Evolutionary conservation across 805 yeast genomes (phyloP).

Genomic region (Maudiozyma bulderi): DNA sequence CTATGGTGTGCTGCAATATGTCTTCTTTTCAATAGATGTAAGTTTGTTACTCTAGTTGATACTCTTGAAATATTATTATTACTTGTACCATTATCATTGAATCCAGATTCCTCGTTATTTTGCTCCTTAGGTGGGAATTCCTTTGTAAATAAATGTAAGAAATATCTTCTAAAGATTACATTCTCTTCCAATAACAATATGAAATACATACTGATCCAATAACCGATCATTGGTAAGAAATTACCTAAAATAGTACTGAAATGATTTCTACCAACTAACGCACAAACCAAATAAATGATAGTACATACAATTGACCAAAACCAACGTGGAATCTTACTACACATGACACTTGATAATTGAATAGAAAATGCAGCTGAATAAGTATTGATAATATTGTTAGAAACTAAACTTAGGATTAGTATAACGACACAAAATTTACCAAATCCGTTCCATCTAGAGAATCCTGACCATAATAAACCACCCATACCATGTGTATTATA

Average conservation of each 20-base stretch:
- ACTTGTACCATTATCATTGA: not conserved
- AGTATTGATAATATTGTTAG: constrained; percentile 73
- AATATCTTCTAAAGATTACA: constrained; percentile 48
- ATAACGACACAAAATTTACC: constrained; percentile 69
- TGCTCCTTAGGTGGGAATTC: constrained; percentile 30
- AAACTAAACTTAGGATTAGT: constrained; percentile 62
- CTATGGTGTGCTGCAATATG: constrained; percentile 27
- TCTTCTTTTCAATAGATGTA: constrained; percentile 15
- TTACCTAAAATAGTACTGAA: constrained; percentile 67
- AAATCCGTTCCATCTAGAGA: constrained; percentile 60
- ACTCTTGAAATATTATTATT: not conserved
- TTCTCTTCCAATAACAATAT: constrained; percentile 66
- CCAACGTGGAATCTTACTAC: constrained; percentile 69
- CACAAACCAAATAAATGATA: constrained; percentile 53
- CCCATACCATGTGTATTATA: constrained; percentile 61
- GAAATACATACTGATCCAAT: constrained; percentile 80
- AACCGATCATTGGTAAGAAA: constrained; percentile 84
- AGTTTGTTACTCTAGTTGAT: constrained; percentile 1
- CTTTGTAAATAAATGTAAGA: constrained; percentile 34
- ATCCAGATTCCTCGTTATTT: not conserved
- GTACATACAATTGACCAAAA: constrained; percentile 58
- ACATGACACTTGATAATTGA: constrained; percentile 48
- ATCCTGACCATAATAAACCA: constrained; percentile 58
- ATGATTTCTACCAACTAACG: constrained; percentile 66
- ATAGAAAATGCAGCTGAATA: constrained; percentile 76